Evolutionary conservation across 306 rosid genomes (phyloP), one percentile per base, ranked within the genome.

Genomic region (Quercus engelmannii): DNA sequence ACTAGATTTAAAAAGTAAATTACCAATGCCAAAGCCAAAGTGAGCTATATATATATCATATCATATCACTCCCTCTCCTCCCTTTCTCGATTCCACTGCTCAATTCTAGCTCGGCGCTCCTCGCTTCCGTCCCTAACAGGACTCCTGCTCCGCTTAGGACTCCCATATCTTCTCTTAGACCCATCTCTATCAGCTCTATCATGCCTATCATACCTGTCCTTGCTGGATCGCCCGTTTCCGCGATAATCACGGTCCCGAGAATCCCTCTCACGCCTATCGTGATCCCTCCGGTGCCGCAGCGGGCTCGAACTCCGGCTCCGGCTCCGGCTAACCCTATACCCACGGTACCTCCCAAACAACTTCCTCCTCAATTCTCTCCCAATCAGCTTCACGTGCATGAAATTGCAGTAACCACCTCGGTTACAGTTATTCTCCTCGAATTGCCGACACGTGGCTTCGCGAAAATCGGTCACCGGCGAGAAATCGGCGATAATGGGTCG

Each of bases 61-160:
- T 38, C 11, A 41, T 41, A 41, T 86, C 87, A 79, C 46, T 18
- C 80, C 56, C 76, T 88, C 81, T 84, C 89, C 84, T 90, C 94
- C 74, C 82, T 87, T 74, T 91, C 95, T 31, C 91, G 84, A 73
- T 91, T 91, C 95, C 95, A 91, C 79, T 89, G 92, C 77, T 89
- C 92, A 7, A 91, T 91, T 76, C 96, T 88, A 3, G 96, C 93
- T 21, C 96, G 89, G 20, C 93, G 87, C 43, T 91, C 96, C 86
- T 89, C 93, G 49, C 93, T 91, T 26, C 91, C 93, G 68, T 91
- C 89, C 82, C 96, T 91, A 25, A 51, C 80, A 6, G 85, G 87
- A 21, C 93, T 91, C 43, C 78, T 67, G 59, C 90, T 83, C 46
- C 86, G 73, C 55, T 87, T 79, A 1, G 83, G 83, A 69, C 89